phyloP scores from a whole-genome alignment of 225 moss, liverwort and hornwort species.

The Sphagnum tenellum region DNA sequence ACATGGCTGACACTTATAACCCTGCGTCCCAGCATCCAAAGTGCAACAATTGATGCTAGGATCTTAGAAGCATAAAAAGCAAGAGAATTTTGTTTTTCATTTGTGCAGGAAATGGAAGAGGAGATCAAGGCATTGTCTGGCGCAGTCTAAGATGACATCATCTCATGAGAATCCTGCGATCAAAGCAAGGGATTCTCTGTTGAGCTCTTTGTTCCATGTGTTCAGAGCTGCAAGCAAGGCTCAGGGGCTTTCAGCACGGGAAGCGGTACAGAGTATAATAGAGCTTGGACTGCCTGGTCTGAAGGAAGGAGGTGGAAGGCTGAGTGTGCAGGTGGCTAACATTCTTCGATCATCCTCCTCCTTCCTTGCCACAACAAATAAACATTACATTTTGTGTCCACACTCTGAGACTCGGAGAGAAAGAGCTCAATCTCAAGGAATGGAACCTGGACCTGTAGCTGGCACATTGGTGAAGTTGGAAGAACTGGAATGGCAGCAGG shows the following conservation, averaged over 20 bases:
- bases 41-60: no score
- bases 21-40: no score
- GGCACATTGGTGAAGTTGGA: slow-evolving; percentile 21
- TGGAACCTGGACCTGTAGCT: slow-evolving; percentile 29
- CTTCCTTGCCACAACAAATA: no score
- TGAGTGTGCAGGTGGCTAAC: slow-evolving; percentile 24
- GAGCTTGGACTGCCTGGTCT: slow-evolving; percentile 14
- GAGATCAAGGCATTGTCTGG: no score
- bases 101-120: no score
- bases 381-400: slow-evolving; percentile 9
- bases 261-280: slow-evolving; percentile 21
- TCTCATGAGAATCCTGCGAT: no score
- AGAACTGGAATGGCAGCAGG: no score
- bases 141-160: no score
- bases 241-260: slow-evolving; percentile 22
- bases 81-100: no score
- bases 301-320: slow-evolving; percentile 17
- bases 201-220: slow-evolving; percentile 16
- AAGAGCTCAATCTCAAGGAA: slow-evolving; percentile 14
- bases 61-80: no score
- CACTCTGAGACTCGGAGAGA: slow-evolving; percentile 11
- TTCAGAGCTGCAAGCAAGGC: slow-evolving; percentile 18
- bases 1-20: no score
- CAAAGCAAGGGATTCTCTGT: slow-evolving; percentile 1
- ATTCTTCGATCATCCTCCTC: slow-evolving; percentile 11